Evolutionary conservation across 371 early-diverging fungal species (phyloP).

Genomic region (Rhizopus sp.): DNA sequence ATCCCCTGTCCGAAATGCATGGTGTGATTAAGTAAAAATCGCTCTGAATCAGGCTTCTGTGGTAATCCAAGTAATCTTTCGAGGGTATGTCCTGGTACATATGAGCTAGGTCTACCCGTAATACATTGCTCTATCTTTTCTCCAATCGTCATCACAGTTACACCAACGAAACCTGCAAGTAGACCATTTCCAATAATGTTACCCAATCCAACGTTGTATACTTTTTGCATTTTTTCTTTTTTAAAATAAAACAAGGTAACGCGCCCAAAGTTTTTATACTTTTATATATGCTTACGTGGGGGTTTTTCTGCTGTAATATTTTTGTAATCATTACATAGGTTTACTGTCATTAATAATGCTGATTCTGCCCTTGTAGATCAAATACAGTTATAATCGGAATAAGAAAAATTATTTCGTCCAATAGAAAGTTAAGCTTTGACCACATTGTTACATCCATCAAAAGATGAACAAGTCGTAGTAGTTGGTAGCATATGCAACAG

Average conservation of each 20-base stretch:
- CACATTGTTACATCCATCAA: too few species aligned
- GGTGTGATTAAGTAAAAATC: background rate
- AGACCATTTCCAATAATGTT: background rate
- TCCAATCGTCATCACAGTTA: background rate
- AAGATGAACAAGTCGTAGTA: too few species aligned
- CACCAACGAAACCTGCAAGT: background rate
- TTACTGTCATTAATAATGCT: too few species aligned
- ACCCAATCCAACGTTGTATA: background rate
- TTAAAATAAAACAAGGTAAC: background rate
- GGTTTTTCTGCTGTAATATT: too few species aligned
- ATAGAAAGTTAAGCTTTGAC: too few species aligned
- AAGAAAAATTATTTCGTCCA: too few species aligned
- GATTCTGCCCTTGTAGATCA: too few species aligned
- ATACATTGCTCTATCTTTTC: background rate
- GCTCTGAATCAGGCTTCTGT: background rate
- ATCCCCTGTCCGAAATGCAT: constrained; percentile 2
- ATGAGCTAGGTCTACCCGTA: background rate
- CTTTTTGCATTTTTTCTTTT: constrained; percentile 2
- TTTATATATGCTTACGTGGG: too few species aligned
- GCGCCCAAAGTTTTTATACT: too few species aligned
- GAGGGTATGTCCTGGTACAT: background rate
- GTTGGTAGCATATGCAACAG: too few species aligned
- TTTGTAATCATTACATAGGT: too few species aligned
- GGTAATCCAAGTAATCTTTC: background rate
- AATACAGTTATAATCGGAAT: too few species aligned